Conservation (phyloP, 179 eudicot genomes). For the Patellifolia procumbens region DNA sequence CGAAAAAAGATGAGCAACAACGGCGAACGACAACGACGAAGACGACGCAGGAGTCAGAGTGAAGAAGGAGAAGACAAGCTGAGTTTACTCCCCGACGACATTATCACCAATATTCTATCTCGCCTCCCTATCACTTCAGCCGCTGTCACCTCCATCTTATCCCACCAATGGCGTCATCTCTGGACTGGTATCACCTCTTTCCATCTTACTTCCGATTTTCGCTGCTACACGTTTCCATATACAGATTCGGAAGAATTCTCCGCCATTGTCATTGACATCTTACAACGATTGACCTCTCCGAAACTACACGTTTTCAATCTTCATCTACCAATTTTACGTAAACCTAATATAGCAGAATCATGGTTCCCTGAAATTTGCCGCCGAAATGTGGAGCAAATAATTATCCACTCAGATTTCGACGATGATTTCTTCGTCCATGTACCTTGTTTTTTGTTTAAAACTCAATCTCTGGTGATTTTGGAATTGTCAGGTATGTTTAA, state of each 20-base stretch:
- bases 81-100: background rate
- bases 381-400: slow-evolving; percentile 2
- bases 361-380: slow-evolving; percentile 2
- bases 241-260: background rate
- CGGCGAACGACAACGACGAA: background rate
- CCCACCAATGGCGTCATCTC: background rate
- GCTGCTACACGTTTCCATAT: too few species aligned
- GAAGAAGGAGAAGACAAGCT: background rate
- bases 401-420: background rate
- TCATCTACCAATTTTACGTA: background rate
- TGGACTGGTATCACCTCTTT: background rate
- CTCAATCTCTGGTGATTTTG: background rate
- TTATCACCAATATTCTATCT: background rate
- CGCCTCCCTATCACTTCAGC: background rate
- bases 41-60: background rate
- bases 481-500: background rate
- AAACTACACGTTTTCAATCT: background rate
- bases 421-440: background rate
- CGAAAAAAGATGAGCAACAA: background rate
- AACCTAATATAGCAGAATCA: background rate
- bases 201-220: background rate
- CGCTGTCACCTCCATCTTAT: background rate
- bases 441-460: background rate
- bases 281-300: background rate
- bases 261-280: background rate